phyloP scores from a whole-genome alignment of 768 basidiomycete genomes.

The Serendipita sp. region DNA sequence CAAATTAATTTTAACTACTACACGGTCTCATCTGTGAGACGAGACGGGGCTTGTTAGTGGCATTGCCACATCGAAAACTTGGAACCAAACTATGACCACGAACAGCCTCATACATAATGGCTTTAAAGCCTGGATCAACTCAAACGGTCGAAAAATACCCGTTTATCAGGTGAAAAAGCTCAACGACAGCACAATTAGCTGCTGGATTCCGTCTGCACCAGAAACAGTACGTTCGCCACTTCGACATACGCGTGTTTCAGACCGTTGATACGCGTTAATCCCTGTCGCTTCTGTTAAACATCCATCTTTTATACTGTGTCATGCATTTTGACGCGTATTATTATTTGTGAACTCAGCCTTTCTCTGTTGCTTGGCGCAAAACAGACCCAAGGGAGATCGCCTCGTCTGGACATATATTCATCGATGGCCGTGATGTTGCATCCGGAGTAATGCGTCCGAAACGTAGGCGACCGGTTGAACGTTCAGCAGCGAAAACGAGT shows the following conservation, averaged over 20 bases:
- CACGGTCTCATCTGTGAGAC: too few species aligned
- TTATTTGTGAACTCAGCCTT: neutral
- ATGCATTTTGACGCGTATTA: neutral
- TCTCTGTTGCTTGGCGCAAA: conserved; percentile 6
- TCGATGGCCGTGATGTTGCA: conserved; percentile 7
- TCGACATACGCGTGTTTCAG: too few species aligned
- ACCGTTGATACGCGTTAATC: too few species aligned
- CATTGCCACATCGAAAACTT: too few species aligned
- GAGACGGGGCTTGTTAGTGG: too few species aligned
- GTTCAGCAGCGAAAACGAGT: neutral
- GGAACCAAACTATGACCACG: too few species aligned
- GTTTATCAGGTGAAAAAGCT: neutral
- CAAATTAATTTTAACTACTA: too few species aligned
- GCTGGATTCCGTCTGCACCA: conserved; percentile 2
- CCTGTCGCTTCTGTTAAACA: neutral
- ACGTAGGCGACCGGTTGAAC: conserved; percentile 3
- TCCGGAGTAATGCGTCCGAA: conserved; percentile 6
- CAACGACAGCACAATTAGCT: neutral
- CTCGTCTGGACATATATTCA: conserved; percentile 6
- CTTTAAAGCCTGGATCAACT: conserved; percentile 8
- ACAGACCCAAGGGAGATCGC: neutral
- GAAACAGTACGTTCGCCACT: neutral
- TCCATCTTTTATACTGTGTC: neutral
- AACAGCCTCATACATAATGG: neutral
- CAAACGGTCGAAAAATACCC: neutral